Base-by-base conservation (phyloP, 129 eudicot species). In the Flaveria sonorensis region DNA sequence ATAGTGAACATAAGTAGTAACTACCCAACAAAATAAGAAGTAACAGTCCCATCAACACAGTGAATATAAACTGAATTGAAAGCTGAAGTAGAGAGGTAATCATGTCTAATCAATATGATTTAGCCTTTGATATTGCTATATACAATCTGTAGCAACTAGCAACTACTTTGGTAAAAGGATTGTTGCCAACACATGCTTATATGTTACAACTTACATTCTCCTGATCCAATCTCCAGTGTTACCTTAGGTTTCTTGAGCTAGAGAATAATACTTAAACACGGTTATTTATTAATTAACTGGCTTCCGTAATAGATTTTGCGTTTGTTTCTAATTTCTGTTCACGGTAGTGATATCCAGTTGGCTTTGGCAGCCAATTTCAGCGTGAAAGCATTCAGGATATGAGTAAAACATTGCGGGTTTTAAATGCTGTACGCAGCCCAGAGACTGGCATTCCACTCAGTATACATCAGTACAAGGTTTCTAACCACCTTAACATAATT, bases 291-390 rank as follows among this genome's bases (percentile, higher is more conserved):
- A 62, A 61, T 46, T 61, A 42, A 75, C 21, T 19, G 67, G 70
- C 20, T 66, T 40, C 4, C 11, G 52, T 21, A 53, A 75, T 55
- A 84, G 79, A 53, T 68, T 52, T 61, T 43, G 72, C n/a, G 69
- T 19, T 79, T 56, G n/a, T 70, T 61, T 87, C 92, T 87, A 86
- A 84, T 85, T 87, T 81, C 42, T 83, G 87, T 74, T 84, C 87
- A 83, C 88, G 85, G 79, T 93, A 93, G 81, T 89, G 93, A 91
- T 91, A 87, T 87, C 94, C 93, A 89, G 96, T 95, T 95, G 94
- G 90, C 94, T 91, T 95, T 91, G 93, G 84, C 99, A 95, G 99
- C 90, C 89, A 91, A 80, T 90, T 95, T 84, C 96, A 90, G 48
- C 99, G 97, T 73, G 97, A 89, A 71, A 84, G 86, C 77, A 83